phyloP scores from a whole-genome alignment of 306 rosid genomes.

The Hylodesmum podocarpum region DNA sequence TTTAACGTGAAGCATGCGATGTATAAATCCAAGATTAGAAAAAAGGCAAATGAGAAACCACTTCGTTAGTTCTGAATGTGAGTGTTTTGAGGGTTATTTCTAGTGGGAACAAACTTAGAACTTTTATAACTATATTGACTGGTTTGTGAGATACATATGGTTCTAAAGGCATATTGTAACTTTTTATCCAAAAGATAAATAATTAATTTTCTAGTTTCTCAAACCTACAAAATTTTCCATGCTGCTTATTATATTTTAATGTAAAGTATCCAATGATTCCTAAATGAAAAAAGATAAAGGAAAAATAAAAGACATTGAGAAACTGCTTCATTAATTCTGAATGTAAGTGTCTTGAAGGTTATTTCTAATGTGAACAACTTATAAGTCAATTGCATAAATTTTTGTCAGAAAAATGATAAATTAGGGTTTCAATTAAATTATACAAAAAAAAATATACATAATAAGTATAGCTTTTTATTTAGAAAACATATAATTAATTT shows the following conservation, averaged over 20 bases:
- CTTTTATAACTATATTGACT: background rate
- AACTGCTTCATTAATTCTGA: background rate
- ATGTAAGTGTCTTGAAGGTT: background rate
- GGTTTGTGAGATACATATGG: no score
- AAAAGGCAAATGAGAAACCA: background rate
- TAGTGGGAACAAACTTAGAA: background rate
- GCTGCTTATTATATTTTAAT: background rate
- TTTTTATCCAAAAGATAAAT: background rate
- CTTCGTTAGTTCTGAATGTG: background rate
- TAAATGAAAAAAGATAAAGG: background rate
- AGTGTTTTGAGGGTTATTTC: background rate
- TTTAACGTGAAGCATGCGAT: background rate
- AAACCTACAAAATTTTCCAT: background rate
- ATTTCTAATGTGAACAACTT: background rate
- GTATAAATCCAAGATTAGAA: background rate
- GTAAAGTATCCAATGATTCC: background rate
- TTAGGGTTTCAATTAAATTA: no score
- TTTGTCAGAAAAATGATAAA: no score
- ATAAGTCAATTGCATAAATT: background rate
- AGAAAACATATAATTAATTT: no score
- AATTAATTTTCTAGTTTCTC: background rate
- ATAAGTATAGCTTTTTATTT: no score
- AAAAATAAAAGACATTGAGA: background rate
- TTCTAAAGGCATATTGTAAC: no score
- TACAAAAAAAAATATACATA: no score